These are phyloP conservation scores for Fusarium cicatricum DNA, from an alignment of 2,329 filamentous ascomycete genomes.

Conservation along the genomic window DNA sequence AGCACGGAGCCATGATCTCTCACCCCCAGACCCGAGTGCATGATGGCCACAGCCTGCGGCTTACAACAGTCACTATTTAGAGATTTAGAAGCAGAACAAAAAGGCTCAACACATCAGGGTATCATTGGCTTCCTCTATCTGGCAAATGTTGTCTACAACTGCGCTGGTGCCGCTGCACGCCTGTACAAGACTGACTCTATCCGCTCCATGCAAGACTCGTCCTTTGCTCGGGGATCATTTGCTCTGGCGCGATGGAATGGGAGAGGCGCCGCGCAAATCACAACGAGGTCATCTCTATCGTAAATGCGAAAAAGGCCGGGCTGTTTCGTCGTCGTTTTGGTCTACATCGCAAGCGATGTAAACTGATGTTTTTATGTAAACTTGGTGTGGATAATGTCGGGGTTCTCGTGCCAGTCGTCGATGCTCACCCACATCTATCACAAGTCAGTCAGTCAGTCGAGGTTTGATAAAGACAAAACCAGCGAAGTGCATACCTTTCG, in stretches of 20 bases:
- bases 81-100: no score
- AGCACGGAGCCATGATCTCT: no score
- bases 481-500: constrained; percentile 76
- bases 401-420: constrained; percentile 99
- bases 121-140: constrained; percentile 50
- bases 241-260: constrained; percentile 15
- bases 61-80: no score
- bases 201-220: constrained; percentile 30
- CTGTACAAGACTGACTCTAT: constrained; percentile 24
- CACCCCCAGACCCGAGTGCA: no score
- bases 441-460: constrained; percentile 22
- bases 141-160: constrained; percentile 38
- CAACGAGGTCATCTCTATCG: constrained; percentile 32
- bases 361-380: constrained; percentile 71
- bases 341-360: constrained; percentile 20
- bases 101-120: constrained; percentile 46
- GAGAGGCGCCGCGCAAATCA: constrained; percentile 4
- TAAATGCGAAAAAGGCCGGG: constrained; percentile 22
- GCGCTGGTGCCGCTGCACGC: constrained; percentile 22
- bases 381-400: constrained; percentile 98
- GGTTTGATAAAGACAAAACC: neutral
- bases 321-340: constrained; percentile 12
- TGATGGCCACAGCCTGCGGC: no score
- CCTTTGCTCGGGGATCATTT: constrained; percentile 4
- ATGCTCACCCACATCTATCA: constrained; percentile 98